phyloP scores from a whole-genome alignment of 257 asterid species.

The Solanum sitiens region DNA sequence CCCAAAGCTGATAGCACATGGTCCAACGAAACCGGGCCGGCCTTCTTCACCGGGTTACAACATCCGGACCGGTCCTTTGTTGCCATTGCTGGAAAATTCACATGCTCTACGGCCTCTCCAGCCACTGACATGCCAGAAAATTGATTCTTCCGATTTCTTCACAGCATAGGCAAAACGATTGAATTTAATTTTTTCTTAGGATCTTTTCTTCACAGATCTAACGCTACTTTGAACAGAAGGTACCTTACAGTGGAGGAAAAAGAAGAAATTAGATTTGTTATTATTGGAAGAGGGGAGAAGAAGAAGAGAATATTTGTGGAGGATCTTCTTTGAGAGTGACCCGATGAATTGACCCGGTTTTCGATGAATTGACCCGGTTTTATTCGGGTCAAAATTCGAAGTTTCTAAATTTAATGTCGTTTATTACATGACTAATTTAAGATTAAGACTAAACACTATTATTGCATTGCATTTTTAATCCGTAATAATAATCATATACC shows the following conservation, averaged over 20 bases:
- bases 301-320: conserved; percentile 11
- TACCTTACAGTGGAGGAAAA: background rate
- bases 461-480: background rate
- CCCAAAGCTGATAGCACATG: conserved; percentile 79
- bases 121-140: conserved; percentile 35
- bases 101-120: conserved; percentile 25
- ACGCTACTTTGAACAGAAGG: background rate
- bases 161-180: background rate
- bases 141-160: background rate
- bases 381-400: conserved; percentile 1
- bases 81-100: conserved; percentile 37
- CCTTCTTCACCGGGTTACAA: conserved; percentile 78
- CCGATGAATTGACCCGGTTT: conserved; percentile 7
- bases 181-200: background rate
- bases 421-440: background rate
- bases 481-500: no score
- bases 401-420: background rate
- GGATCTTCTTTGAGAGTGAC: conserved; percentile 16
- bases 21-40: conserved; percentile 81
- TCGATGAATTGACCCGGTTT: conserved; percentile 14
- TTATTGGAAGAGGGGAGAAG: background rate
- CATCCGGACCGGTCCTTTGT: conserved; percentile 47
- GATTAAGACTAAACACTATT: background rate
- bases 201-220: background rate
- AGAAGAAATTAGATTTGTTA: background rate